Conservation (phyloP, 768 basidiomycete species). For the Postia placenta region DNA sequence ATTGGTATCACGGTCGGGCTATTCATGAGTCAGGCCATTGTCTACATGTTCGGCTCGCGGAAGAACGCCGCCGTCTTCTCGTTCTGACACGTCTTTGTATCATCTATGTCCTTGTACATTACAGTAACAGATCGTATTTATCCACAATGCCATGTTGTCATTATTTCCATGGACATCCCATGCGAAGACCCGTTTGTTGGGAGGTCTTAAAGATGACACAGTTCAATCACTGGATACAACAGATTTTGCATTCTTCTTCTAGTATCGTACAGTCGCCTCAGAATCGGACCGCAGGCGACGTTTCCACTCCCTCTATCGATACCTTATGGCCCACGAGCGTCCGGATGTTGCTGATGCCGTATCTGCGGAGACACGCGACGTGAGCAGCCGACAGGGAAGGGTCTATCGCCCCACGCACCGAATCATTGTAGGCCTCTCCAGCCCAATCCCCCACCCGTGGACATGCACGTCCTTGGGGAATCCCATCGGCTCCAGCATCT, state of each 20-base stretch:
- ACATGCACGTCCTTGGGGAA: constrained; percentile 95
- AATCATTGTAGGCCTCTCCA: constrained; percentile 99
- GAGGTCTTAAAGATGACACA: neutral
- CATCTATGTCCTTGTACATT: neutral
- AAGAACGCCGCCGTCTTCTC: constrained; percentile 86
- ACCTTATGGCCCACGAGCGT: constrained; percentile 97
- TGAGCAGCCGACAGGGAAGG: neutral
- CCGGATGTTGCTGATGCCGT: constrained; percentile 95
- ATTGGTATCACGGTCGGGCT: constrained; percentile 88
- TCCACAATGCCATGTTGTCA: too few relatives aligned
- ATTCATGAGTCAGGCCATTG: constrained; percentile 82
- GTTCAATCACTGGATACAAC: neutral
- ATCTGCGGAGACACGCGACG: constrained; percentile 40
- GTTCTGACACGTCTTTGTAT: constrained; percentile 38
- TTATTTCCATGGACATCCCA: too few relatives aligned
- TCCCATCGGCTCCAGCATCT: constrained; percentile 99
- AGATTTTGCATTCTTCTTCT: constrained; percentile 1
- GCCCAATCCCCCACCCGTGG: constrained; percentile 91
- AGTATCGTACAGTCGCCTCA: constrained; percentile 27
- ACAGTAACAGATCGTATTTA: too few relatives aligned
- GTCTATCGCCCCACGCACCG: constrained; percentile 44
- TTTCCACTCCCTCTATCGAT: constrained; percentile 82
- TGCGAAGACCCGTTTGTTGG: too few relatives aligned
- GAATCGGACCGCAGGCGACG: constrained; percentile 87
- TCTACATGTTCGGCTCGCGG: constrained; percentile 79